Evolutionary conservation across 352 stramenopile genomes (phyloP).

Genomic region (Phytophthora nicotianae): DNA sequence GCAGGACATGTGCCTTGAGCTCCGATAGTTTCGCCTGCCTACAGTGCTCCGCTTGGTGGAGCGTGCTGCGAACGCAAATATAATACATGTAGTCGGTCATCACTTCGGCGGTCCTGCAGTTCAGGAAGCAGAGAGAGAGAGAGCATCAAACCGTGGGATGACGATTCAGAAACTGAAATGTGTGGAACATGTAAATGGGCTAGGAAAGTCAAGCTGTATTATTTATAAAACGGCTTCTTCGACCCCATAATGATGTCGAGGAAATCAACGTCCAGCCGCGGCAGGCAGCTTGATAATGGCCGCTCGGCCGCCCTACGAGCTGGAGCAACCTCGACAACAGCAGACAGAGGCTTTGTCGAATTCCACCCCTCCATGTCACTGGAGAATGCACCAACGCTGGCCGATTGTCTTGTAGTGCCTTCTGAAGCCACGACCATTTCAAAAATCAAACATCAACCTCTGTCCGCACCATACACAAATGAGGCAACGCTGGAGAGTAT

Average conservation of each 20-base stretch:
- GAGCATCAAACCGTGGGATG: too few species aligned
- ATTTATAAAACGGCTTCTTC: too few species aligned
- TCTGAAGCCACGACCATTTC: background rate
- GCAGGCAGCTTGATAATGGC: constrained; percentile 7
- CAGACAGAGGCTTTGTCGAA: constrained; percentile 45
- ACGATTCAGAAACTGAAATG: too few species aligned
- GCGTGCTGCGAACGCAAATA: too few species aligned
- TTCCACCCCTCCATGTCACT: constrained; percentile 79
- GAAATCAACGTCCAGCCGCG: constrained; percentile 3
- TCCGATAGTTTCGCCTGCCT: too few species aligned
- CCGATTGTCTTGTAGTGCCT: constrained; percentile 33
- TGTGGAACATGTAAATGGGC: too few species aligned
- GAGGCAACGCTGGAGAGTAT: constrained; percentile 30
- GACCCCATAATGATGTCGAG: constrained; percentile 7
- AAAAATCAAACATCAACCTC: background rate
- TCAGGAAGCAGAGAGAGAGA: too few species aligned
- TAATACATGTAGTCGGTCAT: too few species aligned
- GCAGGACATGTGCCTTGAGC: constrained; percentile 21
- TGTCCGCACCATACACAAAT: constrained; percentile 1
- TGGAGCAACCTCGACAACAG: constrained; percentile 8
- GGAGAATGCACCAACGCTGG: constrained; percentile 37
- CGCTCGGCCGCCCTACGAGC: constrained; percentile 1
- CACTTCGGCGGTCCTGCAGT: too few species aligned
- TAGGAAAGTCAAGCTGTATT: too few species aligned
- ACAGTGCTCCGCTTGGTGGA: too few species aligned